Evolutionary conservation across 1,284 basidiomycete species (phyloP).

Genomic region (Vanrija sp.): DNA sequence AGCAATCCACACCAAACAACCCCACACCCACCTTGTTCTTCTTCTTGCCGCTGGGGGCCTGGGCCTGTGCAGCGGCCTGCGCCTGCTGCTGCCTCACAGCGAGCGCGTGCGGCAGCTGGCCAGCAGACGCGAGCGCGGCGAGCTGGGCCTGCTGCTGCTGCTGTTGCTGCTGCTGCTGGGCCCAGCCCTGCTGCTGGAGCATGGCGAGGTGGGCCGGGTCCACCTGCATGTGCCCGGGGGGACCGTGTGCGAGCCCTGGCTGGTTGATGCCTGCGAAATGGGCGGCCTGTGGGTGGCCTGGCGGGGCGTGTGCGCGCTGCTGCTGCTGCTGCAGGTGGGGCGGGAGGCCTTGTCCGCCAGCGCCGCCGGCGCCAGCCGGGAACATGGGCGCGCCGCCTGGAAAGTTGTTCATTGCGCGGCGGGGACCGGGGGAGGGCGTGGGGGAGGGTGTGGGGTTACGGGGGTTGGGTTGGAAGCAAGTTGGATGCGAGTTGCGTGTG

Average conservation of each 20-base stretch:
- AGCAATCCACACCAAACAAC: not conserved
- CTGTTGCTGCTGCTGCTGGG: conserved; percentile 7
- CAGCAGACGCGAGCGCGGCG: conserved; percentile 5
- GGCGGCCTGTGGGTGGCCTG: too few species aligned
- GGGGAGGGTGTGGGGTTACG: too few species aligned
- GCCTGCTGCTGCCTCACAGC: conserved; percentile 2
- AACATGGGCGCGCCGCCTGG: conserved; percentile 7
- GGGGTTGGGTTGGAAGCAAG: too few species aligned
- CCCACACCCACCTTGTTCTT: not conserved
- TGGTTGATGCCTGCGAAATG: not conserved
- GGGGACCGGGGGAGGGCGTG: not conserved
- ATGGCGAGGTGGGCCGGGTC: conserved; percentile 17
- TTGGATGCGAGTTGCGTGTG: not conserved
- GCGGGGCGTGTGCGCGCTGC: not conserved
- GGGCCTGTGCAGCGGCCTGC: not conserved
- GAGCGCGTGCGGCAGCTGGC: not conserved
- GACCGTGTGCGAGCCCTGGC: not conserved
- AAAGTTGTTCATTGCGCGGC: not conserved
- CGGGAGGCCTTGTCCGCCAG: not conserved
- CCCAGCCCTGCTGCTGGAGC: conserved; percentile 19
- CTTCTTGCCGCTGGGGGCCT: not conserved
- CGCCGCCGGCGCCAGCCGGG: conserved; percentile 7
- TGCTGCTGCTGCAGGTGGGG: conserved; percentile 1
- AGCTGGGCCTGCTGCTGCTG: conserved; percentile 20
- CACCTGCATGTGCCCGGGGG: not conserved